These are phyloP conservation scores for Glonium stellatum DNA, from an alignment of 495 filamentous ascomycete genomes.

Conservation along the genomic window DNA sequence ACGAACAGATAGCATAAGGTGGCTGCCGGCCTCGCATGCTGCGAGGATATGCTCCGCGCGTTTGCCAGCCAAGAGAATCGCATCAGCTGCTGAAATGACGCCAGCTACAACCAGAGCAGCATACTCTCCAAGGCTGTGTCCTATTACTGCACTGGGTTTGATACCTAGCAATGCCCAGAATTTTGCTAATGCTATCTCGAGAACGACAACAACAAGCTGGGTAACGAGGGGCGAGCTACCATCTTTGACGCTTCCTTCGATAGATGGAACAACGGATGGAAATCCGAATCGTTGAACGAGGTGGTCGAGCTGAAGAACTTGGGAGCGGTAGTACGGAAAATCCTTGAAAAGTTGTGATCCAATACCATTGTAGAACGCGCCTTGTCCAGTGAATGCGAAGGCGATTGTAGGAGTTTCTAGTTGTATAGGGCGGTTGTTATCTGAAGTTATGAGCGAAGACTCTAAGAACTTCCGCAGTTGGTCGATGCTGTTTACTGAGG, in stretches of 20 bases:
- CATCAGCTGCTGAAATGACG: slow-evolving; percentile 17
- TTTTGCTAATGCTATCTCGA: slow-evolving; percentile 36
- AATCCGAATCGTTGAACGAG: slow-evolving; percentile 3
- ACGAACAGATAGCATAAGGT: slow-evolving; percentile 37
- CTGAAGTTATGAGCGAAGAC: too few relatives aligned
- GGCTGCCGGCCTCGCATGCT: slow-evolving; percentile 9
- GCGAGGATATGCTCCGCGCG: slow-evolving; percentile 20
- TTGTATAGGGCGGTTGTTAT: too few relatives aligned
- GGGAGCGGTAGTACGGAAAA: slow-evolving; percentile 1
- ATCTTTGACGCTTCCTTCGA: too few relatives aligned
- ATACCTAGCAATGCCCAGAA: slow-evolving; percentile 36
- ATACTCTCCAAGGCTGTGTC: slow-evolving; percentile 34
- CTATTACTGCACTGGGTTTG: slow-evolving; percentile 30
- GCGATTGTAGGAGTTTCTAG: background rate
- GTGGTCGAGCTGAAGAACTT: slow-evolving; percentile 3
- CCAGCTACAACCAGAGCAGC: slow-evolving; percentile 27
- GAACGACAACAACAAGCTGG: slow-evolving; percentile 34
- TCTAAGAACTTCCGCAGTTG: background rate
- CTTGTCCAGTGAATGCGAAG: slow-evolving; percentile 24
- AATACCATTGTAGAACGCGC: slow-evolving; percentile 9
- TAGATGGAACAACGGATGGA: too few relatives aligned
- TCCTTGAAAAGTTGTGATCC: slow-evolving; percentile 9
- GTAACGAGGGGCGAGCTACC: too few relatives aligned
- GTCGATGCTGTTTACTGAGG: slow-evolving; percentile 3
- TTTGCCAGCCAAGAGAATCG: slow-evolving; percentile 22